A percentile compares a stretch with the other conserved stretches of the same genome.
Conservation (phyloP, 164 flowering plant genomes). For the Berberis thunbergii region DNA sequence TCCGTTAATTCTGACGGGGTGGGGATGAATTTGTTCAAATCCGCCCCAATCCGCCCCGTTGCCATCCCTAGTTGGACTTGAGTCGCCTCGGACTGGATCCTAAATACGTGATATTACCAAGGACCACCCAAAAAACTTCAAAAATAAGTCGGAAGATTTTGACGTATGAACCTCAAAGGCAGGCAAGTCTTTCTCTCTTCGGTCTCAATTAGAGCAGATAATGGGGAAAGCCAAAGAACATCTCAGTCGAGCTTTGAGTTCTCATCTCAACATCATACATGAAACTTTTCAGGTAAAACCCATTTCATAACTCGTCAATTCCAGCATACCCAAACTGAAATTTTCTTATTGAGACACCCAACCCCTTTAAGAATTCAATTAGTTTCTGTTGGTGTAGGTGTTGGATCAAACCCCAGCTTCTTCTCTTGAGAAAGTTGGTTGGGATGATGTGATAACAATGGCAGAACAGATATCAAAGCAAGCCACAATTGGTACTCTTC, state of each 20-base stretch:
- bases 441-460: constrained; percentile 66
- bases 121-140: too few relatives aligned
- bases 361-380: neutral
- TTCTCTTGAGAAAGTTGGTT: constrained; percentile 51
- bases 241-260: constrained; percentile 29
- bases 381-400: constrained; percentile 24
- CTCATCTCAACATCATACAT: constrained; percentile 53
- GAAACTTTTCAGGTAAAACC: constrained; percentile 66
- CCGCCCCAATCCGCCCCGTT: too few relatives aligned
- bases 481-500: constrained; percentile 58
- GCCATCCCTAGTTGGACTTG: too few relatives aligned
- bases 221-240: constrained; percentile 25
- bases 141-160: too few relatives aligned
- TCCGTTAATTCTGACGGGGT: too few relatives aligned
- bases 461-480: constrained; percentile 73
- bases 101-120: too few relatives aligned
- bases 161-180: too few relatives aligned
- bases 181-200: too few relatives aligned
- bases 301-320: neutral
- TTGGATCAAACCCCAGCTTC: constrained; percentile 46
- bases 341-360: neutral
- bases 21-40: too few relatives aligned
- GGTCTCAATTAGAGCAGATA: neutral
- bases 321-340: constrained; percentile 1
- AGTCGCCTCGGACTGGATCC: too few relatives aligned